These are phyloP conservation scores for Vicia sativa DNA, from an alignment of 306 rosid species.

Conservation along the genomic window DNA sequence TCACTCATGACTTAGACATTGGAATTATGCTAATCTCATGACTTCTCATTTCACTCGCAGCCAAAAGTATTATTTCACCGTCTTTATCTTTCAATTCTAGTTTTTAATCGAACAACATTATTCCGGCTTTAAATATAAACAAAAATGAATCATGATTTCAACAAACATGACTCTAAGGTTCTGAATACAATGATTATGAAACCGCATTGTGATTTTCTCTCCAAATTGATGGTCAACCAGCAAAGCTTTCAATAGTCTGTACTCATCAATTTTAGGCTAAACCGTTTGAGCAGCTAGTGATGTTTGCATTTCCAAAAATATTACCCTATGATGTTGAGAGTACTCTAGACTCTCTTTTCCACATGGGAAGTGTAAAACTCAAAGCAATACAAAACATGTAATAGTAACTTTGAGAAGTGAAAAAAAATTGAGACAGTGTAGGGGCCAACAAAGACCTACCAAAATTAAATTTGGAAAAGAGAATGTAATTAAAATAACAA, in stretches of 20 bases:
- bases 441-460: conserved; percentile 24
- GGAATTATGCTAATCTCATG: too few relatives aligned
- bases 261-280: conserved; percentile 22
- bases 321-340: background rate
- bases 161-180: background rate
- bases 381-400: background rate
- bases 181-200: conserved; percentile 21
- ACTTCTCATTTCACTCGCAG: too few relatives aligned
- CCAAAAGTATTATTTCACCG: too few relatives aligned
- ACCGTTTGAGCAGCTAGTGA: conserved; percentile 18
- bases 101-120: too few relatives aligned
- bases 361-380: conserved; percentile 17
- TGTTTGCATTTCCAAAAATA: conserved; percentile 21
- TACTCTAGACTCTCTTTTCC: background rate
- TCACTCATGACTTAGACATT: too few relatives aligned
- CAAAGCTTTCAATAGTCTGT: background rate
- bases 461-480: conserved; percentile 26
- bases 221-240: conserved; percentile 15
- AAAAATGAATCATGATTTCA: background rate
- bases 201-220: conserved; percentile 1
- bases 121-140: too few relatives aligned
- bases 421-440: background rate
- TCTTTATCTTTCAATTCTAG: too few relatives aligned
- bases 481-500: conserved; percentile 19
- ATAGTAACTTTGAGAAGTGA: background rate